Conservation (phyloP, 1,284 basidiomycete genomes). For the Sporisorium graminicola region DNA sequence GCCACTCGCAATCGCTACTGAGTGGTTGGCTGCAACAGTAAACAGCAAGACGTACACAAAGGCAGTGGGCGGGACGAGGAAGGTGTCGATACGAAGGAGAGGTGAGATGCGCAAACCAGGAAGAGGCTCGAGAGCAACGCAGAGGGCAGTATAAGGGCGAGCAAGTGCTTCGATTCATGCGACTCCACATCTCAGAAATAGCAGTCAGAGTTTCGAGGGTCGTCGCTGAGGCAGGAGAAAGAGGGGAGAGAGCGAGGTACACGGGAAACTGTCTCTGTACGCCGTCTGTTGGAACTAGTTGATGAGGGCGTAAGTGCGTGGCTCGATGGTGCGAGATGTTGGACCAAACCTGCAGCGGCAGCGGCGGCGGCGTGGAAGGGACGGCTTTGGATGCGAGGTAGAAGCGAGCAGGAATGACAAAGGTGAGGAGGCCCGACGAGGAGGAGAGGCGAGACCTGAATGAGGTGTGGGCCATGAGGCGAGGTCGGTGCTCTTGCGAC, state of each 20-base stretch:
- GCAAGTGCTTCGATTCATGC: slow-evolving; percentile 1
- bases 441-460: background rate
- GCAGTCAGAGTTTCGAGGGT: background rate
- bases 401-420: background rate
- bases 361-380: too few species aligned
- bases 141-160: background rate
- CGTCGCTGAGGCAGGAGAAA: background rate
- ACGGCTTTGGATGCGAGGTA: background rate
- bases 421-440: background rate
- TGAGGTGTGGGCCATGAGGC: too few species aligned
- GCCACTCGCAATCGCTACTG: background rate
- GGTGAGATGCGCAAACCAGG: background rate
- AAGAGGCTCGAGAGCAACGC: background rate
- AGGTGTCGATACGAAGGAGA: background rate
- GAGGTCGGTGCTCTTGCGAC: background rate
- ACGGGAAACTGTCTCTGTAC: background rate
- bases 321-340: background rate
- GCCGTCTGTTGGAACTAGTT: too few species aligned
- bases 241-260: background rate
- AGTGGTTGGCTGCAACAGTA: background rate
- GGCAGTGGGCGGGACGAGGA: background rate
- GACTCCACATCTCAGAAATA: background rate
- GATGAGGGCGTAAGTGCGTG: background rate
- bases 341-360: too few species aligned
- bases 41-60: too few species aligned